Conservation (phyloP, 2,329 filamentous ascomycete species). For the Hypoxylon sp. region DNA sequence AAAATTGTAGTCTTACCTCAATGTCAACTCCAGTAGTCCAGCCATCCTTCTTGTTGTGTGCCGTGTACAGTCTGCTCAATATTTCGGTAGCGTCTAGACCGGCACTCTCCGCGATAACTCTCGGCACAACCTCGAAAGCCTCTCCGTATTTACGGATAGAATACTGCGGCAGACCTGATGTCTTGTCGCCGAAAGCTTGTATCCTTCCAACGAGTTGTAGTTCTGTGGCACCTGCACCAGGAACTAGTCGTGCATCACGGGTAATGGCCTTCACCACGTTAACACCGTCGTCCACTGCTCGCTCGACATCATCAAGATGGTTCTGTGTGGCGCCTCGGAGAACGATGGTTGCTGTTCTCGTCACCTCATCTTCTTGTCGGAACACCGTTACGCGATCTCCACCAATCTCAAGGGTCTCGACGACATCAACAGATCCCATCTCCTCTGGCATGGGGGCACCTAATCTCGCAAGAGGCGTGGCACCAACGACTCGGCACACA, state of each 20-base stretch:
- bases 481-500: constrained; percentile 94
- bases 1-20: constrained; percentile 62
- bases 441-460: constrained; percentile 99
- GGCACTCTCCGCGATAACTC: constrained; percentile 92
- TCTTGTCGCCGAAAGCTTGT: constrained; percentile 89
- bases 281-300: constrained; percentile 96
- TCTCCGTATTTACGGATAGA: constrained; percentile 98
- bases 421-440: constrained; percentile 93
- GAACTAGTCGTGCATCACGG: constrained; percentile 87
- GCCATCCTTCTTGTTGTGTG: constrained; percentile 86
- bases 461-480: constrained; percentile 92
- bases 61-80: constrained; percentile 88
- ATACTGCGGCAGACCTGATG: constrained; percentile 90
- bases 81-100: constrained; percentile 98
- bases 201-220: constrained; percentile 93
- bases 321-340: constrained; percentile 97
- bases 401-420: constrained; percentile 97
- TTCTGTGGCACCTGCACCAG: constrained; percentile 93
- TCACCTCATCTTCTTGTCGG: constrained; percentile 92
- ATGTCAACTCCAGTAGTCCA: constrained; percentile 96
- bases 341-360: constrained; percentile 92
- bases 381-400: constrained; percentile 98
- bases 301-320: constrained; percentile 95
- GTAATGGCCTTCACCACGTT: constrained; percentile 99
- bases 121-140: constrained; percentile 95